Evolutionary conservation across 2,329 filamentous ascomycete genomes (phyloP), one percentile per base, ranked within the genome.

Genomic region (Sclerotinia trifoliorum): DNA sequence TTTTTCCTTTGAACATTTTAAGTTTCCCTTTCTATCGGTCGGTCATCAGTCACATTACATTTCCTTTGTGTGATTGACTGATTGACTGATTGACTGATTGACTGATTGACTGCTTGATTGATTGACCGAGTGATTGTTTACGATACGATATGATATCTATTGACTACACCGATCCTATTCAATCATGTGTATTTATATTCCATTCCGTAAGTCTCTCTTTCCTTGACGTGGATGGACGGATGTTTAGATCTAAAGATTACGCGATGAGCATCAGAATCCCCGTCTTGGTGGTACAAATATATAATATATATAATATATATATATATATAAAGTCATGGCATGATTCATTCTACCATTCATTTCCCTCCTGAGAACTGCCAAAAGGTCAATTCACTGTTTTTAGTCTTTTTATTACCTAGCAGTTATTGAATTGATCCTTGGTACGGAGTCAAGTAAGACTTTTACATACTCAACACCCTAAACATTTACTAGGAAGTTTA

Each of bases 401-500:
- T 55, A 35, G 29, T 55, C 52, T n/a, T 6, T 52, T 15, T 15
- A 54, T 29, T 19, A 54, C 29, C 15, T 29, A 17, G 39, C 17
- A 26, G 15, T 19, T 24, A 24, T 24, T 42, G 21, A 39, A 10
- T 24, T 57, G 55, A 57, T 57, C 55, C 55, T 57, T 57, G 32
- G 35, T 56, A 15, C 21, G 19, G 39, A 42, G 32, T 35, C 13
- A 42, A 42, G 19, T 35, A 35, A 55, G 21, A 32, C 52, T 35
- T 21, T 21, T 35, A 19, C 29, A 21, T 11, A 35, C n/a, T 57
- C 24, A 26, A 7, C 15, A 19, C 55, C n/a, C 24, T 57, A 57
- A 57, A 57, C 35, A 57, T 57, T 57, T 8, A 57, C 55, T 42
- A 57, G 35, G 35, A 24, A 5, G 55, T 39, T n/a, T 57, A 49